Conservation (phyloP, 495 filamentous ascomycete genomes). For the Penicillium lividum region DNA sequence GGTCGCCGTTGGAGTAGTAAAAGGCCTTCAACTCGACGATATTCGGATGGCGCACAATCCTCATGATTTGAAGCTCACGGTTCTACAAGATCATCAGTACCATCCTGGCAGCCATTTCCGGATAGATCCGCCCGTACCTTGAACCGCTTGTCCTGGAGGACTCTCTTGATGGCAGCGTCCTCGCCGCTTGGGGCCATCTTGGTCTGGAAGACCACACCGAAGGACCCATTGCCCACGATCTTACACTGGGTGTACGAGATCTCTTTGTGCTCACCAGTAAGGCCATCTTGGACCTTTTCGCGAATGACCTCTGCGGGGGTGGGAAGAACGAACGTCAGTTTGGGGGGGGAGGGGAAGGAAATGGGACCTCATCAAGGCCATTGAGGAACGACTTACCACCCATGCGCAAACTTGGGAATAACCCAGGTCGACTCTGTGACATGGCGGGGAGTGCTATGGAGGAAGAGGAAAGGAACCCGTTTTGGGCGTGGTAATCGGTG, state of each 20-base stretch:
- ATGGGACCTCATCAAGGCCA: constrained; percentile 6
- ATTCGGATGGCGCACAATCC: constrained; percentile 97
- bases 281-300: constrained; percentile 97
- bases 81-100: constrained; percentile 65
- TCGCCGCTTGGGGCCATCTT: constrained; percentile 96
- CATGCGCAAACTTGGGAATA: constrained; percentile 78
- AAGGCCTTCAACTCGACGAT: constrained; percentile 99
- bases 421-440: constrained; percentile 74
- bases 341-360: constrained; percentile 1
- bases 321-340: constrained; percentile 10
- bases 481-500: constrained; percentile 31
- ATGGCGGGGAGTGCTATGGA: constrained; percentile 50
- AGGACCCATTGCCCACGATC: constrained; percentile 99
- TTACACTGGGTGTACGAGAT: constrained; percentile 99
- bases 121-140: constrained; percentile 61
- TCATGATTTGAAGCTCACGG: constrained; percentile 98
- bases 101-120: background rate
- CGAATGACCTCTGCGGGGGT: constrained; percentile 80
- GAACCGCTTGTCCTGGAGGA: constrained; percentile 98
- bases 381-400: constrained; percentile 60
- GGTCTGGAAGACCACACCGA: constrained; percentile 98
- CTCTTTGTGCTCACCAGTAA: constrained; percentile 93
- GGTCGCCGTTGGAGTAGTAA: constrained; percentile 98
- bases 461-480: constrained; percentile 26
- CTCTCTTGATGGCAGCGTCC: constrained; percentile 97